These are phyloP conservation scores for Tetrahymena malaccensis DNA, from an alignment of 73 alveolate species.

Conservation along the genomic window DNA sequence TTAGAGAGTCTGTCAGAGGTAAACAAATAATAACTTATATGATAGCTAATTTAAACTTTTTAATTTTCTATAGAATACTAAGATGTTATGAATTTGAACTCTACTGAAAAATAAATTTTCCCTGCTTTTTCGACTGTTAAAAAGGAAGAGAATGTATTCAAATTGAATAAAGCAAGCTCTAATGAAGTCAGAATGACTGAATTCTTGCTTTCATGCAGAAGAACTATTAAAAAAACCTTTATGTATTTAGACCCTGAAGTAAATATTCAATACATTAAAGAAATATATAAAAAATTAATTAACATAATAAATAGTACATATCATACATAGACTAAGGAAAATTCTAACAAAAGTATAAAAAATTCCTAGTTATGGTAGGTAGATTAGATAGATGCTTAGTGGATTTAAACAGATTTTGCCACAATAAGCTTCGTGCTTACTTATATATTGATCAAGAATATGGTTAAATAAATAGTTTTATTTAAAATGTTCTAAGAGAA, in stretches of 20 bases:
- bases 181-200: constrained; percentile 37
- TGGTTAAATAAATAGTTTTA: constrained; percentile 20
- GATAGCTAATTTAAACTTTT: background rate
- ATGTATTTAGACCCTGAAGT: constrained; percentile 12
- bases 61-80: background rate
- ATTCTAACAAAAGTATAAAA: constrained; percentile 15
- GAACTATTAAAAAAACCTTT: constrained; percentile 16
- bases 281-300: background rate
- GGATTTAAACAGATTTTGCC: constrained; percentile 25
- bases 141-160: constrained; percentile 33
- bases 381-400: constrained; percentile 32
- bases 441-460: constrained; percentile 33
- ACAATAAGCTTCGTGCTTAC: constrained; percentile 28
- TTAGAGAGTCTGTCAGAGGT: background rate
- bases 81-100: background rate
- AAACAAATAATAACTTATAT: background rate
- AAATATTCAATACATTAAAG: background rate
- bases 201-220: constrained; percentile 24
- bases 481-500: constrained; percentile 31
- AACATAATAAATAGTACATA: background rate
- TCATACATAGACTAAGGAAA: constrained; percentile 10
- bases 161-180: constrained; percentile 18
- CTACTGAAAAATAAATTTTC: background rate
- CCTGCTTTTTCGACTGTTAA: constrained; percentile 15
- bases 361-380: constrained; percentile 2